Base-by-base conservation (phyloP, 2,329 filamentous ascomycete species). In the Hawksworthiomyces lignivorus region DNA sequence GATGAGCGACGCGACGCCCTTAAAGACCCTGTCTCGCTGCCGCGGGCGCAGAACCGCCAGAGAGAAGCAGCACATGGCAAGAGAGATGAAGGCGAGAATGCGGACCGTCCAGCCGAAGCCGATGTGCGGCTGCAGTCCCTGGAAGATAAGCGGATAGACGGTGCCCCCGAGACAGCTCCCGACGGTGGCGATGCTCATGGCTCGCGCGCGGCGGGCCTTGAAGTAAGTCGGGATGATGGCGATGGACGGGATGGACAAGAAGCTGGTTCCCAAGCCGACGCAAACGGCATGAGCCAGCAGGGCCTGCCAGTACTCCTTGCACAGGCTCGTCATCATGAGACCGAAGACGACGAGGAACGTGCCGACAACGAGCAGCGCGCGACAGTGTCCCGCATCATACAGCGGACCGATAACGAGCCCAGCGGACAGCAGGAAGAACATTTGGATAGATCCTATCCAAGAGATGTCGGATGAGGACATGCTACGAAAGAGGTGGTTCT, bases 221-320 rank as follows among this genome's bases (percentile, higher is more conserved):
- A 84, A 85, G 42, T 81, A 82, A 0, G 76, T 79, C 12, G 73
- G 65, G 9, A 77, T 61, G 18, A 79, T 58, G n/a, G 72, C 66
- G 26, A 75, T 52, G 15, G 67, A 68, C 22, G 77, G 68, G 33
- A 67, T 65, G 58, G 77, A 75, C 50, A 78, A 60, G 39, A 77
- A 56, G 1, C 76, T 68, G 51, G 64, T 62, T 1, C 77, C 76
- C 1, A 80, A 56, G 0, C 77, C 76, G 20, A 72, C 65, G 32
- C 74, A 76, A 1, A 81, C 47, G 0, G 73, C 77, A 48, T 81
- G 77, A 0, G 66, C 59, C 0, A 75, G 61, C 22, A 74, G 60
- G 0, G 73, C 45, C 34, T 73, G 67, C 62, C 65, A 72, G 50
- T 71, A 72, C 18, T 53, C 47, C 0, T 52, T 64, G 7, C 61